phyloP scores from a whole-genome alignment of 2,329 filamentous ascomycete species.

The Colletotrichum sidae region DNA sequence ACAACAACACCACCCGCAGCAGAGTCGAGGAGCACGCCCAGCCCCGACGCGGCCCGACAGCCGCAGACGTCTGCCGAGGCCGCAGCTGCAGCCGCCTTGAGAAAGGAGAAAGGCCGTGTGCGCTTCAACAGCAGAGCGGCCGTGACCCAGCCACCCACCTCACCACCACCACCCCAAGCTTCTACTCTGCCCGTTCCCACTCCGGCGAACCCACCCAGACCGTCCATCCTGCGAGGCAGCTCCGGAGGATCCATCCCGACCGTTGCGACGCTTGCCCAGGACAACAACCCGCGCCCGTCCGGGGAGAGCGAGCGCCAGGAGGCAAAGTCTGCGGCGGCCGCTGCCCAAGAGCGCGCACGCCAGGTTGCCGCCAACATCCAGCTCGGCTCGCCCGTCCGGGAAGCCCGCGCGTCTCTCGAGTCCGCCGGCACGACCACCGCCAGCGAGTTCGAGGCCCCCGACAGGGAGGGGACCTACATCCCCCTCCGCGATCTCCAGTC shows the following conservation, averaged over 20 bases:
- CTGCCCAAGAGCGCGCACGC: slow-evolving; percentile 56
- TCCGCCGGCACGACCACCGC: slow-evolving; percentile 47
- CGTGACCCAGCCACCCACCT: slow-evolving; percentile 43
- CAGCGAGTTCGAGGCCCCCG: slow-evolving; percentile 43
- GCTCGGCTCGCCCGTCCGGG: slow-evolving; percentile 49
- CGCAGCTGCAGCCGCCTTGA: slow-evolving; percentile 41
- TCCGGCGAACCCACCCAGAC: slow-evolving; percentile 19
- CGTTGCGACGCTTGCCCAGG: slow-evolving; percentile 22
- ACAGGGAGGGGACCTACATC: slow-evolving; percentile 42
- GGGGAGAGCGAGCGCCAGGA: slow-evolving; percentile 41
- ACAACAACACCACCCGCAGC: slow-evolving; percentile 12
- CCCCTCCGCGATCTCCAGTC: slow-evolving; percentile 47
- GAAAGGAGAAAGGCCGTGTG: slow-evolving; percentile 60
- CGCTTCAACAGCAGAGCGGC: slow-evolving; percentile 60
- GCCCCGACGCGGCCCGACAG: slow-evolving; percentile 7
- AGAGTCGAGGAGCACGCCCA: slow-evolving; percentile 3
- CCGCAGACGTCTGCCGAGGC: slow-evolving; percentile 20
- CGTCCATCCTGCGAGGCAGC: slow-evolving; percentile 56
- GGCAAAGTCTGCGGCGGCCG: slow-evolving; percentile 48
- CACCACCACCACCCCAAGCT: slow-evolving; percentile 27
- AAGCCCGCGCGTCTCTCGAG: slow-evolving; percentile 51
- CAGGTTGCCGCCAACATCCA: slow-evolving; percentile 55
- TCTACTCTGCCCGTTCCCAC: slow-evolving; percentile 17
- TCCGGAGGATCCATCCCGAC: slow-evolving; percentile 53
- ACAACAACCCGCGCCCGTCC: slow-evolving; percentile 14